Evolutionary conservation across 768 basidiomycete species (phyloP), one percentile per base, ranked within the genome.

Genomic region (Amanita pallidorosea): DNA sequence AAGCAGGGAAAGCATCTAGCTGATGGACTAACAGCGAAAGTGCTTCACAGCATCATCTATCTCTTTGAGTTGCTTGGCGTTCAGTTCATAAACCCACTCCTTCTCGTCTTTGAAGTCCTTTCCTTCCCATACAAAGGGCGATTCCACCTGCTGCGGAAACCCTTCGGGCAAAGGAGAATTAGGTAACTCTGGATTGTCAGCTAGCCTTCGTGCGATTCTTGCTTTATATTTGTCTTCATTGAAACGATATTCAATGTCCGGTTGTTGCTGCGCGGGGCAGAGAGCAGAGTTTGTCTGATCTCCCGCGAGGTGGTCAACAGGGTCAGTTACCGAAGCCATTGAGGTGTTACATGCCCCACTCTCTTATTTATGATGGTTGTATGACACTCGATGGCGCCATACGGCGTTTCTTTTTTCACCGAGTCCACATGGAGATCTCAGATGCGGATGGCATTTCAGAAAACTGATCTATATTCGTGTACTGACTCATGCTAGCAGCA

Each of bases 61-160:
- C 55, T 72, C 71, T 31, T 62, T 56, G 15, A 72, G 56, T 27
- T 71, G 61, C 5, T 52, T 57, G 1, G 54, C 22, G 15, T 53
- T 63, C 12, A 72, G 60, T 1, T 63, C 58, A 52, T 66, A 69
- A 4, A 69, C 70, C 69, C 70, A 72, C 53, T 70, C 62, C 31
- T 63, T 63, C 48, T 70, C 68, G 38, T 63, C 61, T 22, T 61
- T 63, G 65, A 66, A 73, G 50, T 73, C 70, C 20, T 65, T 67
- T 2, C 71, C 69, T 58, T 73, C 68, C 71, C 71, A 73, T 17
- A 70, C 71, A 7, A 71, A 58, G 0, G 68, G 65, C 1, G 67
- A 68, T 6, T 65, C 56, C 9, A 70, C 47, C 41, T 63, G 65
- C 35, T 51, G 51, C 0, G 71, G 71, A 51, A 69, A 73, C 0